phyloP scores from a whole-genome alignment of 2,329 filamentous ascomycete genomes.

The Dactylellina parvicollis region DNA sequence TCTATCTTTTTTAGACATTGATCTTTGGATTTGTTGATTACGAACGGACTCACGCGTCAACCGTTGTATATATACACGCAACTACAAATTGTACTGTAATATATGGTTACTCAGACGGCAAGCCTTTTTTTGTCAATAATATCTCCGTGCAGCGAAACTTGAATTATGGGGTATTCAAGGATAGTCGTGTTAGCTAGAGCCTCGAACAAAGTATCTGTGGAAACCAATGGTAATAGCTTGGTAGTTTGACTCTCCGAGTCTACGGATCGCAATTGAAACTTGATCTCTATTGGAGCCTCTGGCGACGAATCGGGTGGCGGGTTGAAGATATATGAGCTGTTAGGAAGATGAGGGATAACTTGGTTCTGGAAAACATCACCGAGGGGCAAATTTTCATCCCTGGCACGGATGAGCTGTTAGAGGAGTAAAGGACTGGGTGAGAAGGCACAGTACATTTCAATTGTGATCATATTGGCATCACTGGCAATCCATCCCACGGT shows the following conservation, averaged over 20 bases:
- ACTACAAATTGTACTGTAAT: too few relatives aligned
- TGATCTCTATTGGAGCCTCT: neutral
- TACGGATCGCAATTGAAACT: conserved; percentile 6
- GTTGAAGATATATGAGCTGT: neutral
- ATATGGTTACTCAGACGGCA: too few relatives aligned
- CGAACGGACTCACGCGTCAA: too few relatives aligned
- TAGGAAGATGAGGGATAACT: conserved; percentile 5
- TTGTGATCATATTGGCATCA: neutral
- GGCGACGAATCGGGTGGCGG: neutral
- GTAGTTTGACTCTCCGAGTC: neutral
- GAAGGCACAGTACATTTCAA: conserved; percentile 17
- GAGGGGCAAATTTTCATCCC: conserved; percentile 28
- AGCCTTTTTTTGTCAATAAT: neutral
- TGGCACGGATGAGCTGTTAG: neutral
- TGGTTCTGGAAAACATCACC: conserved; percentile 7
- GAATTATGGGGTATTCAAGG: conserved; percentile 39
- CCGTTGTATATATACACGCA: too few relatives aligned
- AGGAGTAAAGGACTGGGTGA: neutral
- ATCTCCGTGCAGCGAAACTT: neutral
- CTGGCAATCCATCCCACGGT: conserved; percentile 38
- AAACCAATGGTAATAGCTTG: neutral
- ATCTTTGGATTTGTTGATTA: too few relatives aligned
- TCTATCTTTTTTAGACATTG: neutral
- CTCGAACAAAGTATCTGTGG: conserved; percentile 4
- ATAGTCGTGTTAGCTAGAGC: conserved; percentile 19